A percentile compares a stretch with the other conserved stretches of the same genome.
Conservation (phyloP, 768 basidiomycete species). For the Collybiopsis luxurians region DNA sequence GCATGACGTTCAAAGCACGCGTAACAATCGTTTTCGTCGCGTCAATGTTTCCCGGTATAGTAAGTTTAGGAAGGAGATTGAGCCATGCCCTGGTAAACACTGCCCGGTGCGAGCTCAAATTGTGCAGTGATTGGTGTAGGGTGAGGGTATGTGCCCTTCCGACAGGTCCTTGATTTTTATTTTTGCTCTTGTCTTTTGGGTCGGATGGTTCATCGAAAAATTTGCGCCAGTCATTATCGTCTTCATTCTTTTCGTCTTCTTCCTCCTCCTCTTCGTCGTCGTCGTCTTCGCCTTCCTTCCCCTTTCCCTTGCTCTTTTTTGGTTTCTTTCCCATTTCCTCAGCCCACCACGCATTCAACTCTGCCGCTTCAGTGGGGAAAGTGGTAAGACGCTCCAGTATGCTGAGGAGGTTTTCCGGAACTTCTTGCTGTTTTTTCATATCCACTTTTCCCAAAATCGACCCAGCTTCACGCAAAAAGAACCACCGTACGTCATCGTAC, state of each 20-base stretch:
- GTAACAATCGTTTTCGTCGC: conserved; percentile 42
- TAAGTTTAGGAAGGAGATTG: conserved; percentile 60
- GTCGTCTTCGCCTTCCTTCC: conserved; percentile 28
- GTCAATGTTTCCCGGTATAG: conserved; percentile 29
- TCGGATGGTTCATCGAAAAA: conserved; percentile 70
- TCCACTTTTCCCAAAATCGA: conserved; percentile 30
- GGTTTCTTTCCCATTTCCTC: conserved; percentile 59
- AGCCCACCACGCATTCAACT: conserved; percentile 81
- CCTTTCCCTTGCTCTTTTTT: conserved; percentile 41
- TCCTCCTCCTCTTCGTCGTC: conserved; percentile 32
- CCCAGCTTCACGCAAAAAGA: conserved; percentile 81
- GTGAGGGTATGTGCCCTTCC: conserved; percentile 64
- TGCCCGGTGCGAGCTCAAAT: conserved; percentile 71
- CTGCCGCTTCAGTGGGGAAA: conserved; percentile 72
- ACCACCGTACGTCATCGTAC: conserved; percentile 85
- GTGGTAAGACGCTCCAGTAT: conserved; percentile 66
- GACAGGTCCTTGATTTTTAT: conserved; percentile 33
- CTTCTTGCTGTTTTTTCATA: conserved; percentile 31
- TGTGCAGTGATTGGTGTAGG: conserved; percentile 74
- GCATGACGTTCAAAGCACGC: conserved; percentile 73
- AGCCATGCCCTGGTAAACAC: conserved; percentile 86
- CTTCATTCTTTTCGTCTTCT: conserved; percentile 29
- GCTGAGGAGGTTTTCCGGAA: conserved; percentile 49
- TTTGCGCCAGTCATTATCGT: conserved; percentile 74
- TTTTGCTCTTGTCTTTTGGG: conserved; percentile 24